Evolutionary conservation across 2,329 filamentous ascomycete genomes (phyloP).

Genomic region (Corniculantispora saksenae): DNA sequence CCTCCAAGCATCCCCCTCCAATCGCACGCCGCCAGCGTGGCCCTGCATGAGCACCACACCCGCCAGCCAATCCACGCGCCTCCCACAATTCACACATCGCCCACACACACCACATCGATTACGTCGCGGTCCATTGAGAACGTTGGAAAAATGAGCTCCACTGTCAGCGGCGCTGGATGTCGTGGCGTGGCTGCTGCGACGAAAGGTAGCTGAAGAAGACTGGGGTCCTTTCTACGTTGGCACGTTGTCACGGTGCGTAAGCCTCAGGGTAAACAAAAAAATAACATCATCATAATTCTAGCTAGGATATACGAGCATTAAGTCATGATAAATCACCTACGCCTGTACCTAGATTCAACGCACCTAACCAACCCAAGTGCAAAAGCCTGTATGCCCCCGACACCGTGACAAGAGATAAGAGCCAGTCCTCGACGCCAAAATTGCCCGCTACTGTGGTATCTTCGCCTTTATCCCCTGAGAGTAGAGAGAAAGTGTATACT

Average conservation of each 20-base stretch:
- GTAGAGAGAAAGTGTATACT: neutral
- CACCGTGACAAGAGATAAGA: neutral
- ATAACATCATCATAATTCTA: neutral
- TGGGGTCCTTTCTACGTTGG: neutral
- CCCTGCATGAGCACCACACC: conserved; percentile 18
- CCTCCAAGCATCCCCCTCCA: neutral
- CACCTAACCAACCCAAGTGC: neutral
- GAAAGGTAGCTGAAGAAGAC: neutral
- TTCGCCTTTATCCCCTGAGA: neutral
- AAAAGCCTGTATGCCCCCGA: neutral
- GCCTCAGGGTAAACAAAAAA: no score
- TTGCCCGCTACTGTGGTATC: neutral
- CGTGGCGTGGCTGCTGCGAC: neutral
- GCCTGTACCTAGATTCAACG: neutral
- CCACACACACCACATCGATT: conserved; percentile 3
- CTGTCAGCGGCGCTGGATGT: neutral
- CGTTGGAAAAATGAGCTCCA: neutral
- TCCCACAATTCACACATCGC: conserved; percentile 4
- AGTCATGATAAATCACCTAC: neutral
- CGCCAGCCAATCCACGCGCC: conserved; percentile 7
- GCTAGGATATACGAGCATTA: neutral
- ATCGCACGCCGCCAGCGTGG: conserved; percentile 17
- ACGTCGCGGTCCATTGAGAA: neutral
- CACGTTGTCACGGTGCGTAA: no score
- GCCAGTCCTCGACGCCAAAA: neutral